Evolutionary conservation across 2,329 filamentous ascomycete genomes (phyloP).

Genomic region (Beauveria rudraprayagi): DNA sequence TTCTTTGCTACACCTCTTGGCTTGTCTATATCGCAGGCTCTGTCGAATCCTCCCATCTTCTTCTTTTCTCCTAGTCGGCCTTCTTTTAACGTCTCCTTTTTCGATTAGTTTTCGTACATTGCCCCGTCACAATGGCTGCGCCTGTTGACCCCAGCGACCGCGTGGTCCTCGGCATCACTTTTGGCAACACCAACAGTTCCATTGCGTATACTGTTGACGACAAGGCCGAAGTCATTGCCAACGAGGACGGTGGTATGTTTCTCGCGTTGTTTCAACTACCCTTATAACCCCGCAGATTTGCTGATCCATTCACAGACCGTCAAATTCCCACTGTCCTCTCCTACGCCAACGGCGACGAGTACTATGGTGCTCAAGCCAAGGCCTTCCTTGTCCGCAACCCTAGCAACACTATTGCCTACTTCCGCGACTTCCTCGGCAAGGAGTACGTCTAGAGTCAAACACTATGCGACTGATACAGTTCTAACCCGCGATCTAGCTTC

Average conservation of each 20-base stretch:
- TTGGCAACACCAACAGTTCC: conserved; percentile 97
- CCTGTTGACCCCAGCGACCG: conserved; percentile 49
- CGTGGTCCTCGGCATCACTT: conserved; percentile 85
- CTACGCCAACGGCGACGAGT: conserved; percentile 93
- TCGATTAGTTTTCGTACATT: not conserved
- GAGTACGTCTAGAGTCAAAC: conserved; percentile 51
- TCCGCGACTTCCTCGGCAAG: conserved; percentile 91
- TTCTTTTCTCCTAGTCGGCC: not conserved
- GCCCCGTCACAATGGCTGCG: conserved; percentile 33
- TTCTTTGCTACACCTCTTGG: not conserved
- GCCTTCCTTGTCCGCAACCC: conserved; percentile 85
- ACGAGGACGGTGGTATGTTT: conserved; percentile 87
- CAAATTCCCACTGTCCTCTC: conserved; percentile 93
- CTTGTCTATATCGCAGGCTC: not conserved
- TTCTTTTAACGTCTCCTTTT: not conserved
- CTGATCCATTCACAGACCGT: conserved; percentile 54
- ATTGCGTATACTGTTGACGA: conserved; percentile 91
- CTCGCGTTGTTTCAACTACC: too few relatives aligned
- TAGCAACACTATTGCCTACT: conserved; percentile 88
- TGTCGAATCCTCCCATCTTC: not conserved
- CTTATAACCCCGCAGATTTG: not conserved
- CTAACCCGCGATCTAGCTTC: conserved; percentile 45
- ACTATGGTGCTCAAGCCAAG: conserved; percentile 93
- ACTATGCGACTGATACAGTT: not conserved
- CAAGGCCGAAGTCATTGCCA: conserved; percentile 95